Evolutionary conservation across 495 filamentous ascomycete genomes (phyloP), one percentile per base, ranked within the genome.

Genomic region (Xylaria flabelliformis): DNA sequence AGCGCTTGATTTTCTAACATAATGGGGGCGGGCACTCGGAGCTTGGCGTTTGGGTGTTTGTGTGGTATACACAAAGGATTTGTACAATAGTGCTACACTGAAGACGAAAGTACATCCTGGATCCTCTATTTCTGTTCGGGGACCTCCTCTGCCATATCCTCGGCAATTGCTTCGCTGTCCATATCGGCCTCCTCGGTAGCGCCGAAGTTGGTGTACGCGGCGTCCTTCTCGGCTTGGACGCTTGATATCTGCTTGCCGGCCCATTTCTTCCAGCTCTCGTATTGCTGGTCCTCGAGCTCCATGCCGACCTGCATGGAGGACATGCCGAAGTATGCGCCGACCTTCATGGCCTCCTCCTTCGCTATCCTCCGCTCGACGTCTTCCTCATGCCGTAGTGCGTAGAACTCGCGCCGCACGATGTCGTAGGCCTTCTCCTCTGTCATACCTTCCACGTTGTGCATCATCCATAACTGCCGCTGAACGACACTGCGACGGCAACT

Each of bases 321-420:
- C 78, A 91, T 91, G 76, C 93, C 94, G 74, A 98, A 99, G 79
- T 90, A 90, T 68, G 94, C 96, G 59, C 96, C 96, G 12, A 90
- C 91, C 72, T 90, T 88, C 73, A 92, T 83, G 12, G 96, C 96
- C 82, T 99, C 96, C 82, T 99, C 96, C 29, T 88, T 87, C 1
- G 94, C 94, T 75, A 98, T 89, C 74, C 94, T 88, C 70, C 90
- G 88, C 82, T 96, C 90, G 56, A 96, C 89, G 67, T 98, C 94
- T 77, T 97, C 90, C 73, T 89, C 82, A 69, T 97, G 88, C 69
- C 95, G 91, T 69, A 94, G 80, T 64, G 85, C 84, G 82, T 98
- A 98, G 83, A 99, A 97, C 81, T 99, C 96, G 74, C 90, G 90
- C 41, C 97, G 91, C 24, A 93, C 94, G 58, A 84, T 86, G 83